These are phyloP conservation scores for Kokia cookei DNA, from an alignment of 441 rosid species.

Conservation along the genomic window DNA sequence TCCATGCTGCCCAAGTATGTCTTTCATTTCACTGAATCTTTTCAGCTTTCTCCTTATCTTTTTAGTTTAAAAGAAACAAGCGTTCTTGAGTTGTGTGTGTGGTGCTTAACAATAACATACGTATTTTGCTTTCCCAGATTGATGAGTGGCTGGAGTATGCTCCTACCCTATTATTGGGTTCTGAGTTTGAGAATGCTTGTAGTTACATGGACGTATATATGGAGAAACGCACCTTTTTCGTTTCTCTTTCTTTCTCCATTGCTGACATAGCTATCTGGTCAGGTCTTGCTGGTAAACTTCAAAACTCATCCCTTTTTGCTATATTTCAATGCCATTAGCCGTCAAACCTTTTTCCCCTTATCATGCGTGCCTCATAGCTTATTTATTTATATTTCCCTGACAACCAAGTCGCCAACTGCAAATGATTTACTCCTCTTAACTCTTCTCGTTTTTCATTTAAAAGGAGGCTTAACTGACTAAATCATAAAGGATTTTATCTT, in stretches of 20 bases:
- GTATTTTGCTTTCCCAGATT: slow-evolving; percentile 34
- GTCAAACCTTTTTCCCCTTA: neutral
- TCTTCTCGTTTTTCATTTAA: neutral
- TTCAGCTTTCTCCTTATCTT: neutral
- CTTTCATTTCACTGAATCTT: neutral
- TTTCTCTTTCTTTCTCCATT: slow-evolving; percentile 60
- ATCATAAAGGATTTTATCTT: neutral
- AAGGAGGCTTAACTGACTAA: neutral
- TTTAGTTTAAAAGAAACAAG: neutral
- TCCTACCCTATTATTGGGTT: slow-evolving; percentile 55
- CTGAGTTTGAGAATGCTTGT: slow-evolving; percentile 83
- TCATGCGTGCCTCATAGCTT: neutral
- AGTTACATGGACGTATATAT: slow-evolving; percentile 43
- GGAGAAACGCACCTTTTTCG: slow-evolving; percentile 49
- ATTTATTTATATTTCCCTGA: neutral
- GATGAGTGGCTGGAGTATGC: slow-evolving; percentile 85
- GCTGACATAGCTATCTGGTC: slow-evolving; percentile 93
- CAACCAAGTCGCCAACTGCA: neutral
- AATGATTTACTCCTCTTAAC: neutral
- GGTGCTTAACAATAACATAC: neutral
- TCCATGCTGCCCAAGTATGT: neutral
- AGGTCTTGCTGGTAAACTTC: slow-evolving; percentile 60
- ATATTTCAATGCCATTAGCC: neutral
- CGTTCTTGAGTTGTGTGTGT: neutral
- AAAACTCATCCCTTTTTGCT: neutral